These are phyloP conservation scores for Leptomonas pyrrhocoris DNA, from an alignment of 208 protist species.

Conservation along the genomic window DNA sequence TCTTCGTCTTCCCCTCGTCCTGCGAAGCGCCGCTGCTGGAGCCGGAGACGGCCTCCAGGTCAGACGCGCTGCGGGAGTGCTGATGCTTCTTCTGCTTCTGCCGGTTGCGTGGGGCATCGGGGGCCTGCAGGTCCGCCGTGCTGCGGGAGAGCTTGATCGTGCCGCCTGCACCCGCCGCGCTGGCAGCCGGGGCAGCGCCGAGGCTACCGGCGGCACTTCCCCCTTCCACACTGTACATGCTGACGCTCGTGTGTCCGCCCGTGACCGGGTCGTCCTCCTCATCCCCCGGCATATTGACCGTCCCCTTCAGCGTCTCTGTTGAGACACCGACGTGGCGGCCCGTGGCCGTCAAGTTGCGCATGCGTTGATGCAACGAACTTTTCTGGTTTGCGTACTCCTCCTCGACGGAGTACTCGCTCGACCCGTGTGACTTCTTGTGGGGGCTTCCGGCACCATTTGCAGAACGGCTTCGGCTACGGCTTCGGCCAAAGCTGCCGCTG, in stretches of 20 bases:
- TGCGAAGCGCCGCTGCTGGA: background rate
- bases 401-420: slow-evolving; percentile 34
- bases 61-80: slow-evolving; percentile 31
- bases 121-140: slow-evolving; percentile 19
- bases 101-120: slow-evolving; percentile 23
- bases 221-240: slow-evolving; percentile 4
- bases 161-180: background rate
- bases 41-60: slow-evolving; percentile 15
- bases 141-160: slow-evolving; percentile 3
- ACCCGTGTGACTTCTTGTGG: slow-evolving; percentile 8
- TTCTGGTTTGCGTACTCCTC: slow-evolving; percentile 35
- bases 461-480: background rate
- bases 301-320: slow-evolving; percentile 17
- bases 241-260: background rate
- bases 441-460: slow-evolving; percentile 1
- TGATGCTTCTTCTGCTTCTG: slow-evolving; percentile 1
- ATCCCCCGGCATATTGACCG: slow-evolving; percentile 8
- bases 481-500: slow-evolving; percentile 2
- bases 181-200: background rate
- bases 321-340: slow-evolving; percentile 46
- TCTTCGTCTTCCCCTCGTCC: background rate
- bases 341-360: slow-evolving; percentile 34
- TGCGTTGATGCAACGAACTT: slow-evolving; percentile 26
- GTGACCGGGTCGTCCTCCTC: slow-evolving; percentile 22
- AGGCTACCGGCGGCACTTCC: background rate